Conservation (phyloP, 768 basidiomycete genomes). For the Tricholoma furcatifolium region DNA sequence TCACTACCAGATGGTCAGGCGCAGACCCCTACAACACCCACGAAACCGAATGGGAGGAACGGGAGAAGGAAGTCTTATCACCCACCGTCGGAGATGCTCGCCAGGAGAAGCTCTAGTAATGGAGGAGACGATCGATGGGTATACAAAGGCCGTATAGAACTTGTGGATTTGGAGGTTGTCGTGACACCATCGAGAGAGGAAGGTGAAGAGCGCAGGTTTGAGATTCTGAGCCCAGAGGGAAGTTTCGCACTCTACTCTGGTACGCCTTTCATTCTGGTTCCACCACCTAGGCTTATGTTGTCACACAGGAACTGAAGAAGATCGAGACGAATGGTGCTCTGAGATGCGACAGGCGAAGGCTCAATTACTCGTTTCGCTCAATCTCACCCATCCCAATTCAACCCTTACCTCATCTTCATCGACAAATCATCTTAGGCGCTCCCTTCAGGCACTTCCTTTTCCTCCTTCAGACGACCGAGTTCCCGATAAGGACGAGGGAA, state of each 20-base stretch:
- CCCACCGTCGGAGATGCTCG: conserved; percentile 29
- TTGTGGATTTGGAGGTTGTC: conserved; percentile 78
- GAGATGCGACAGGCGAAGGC: conserved; percentile 71
- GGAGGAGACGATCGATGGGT: conserved; percentile 70
- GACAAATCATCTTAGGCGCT: conserved; percentile 71
- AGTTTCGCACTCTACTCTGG: conserved; percentile 77
- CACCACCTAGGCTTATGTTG: not conserved
- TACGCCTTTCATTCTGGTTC: conserved; percentile 26
- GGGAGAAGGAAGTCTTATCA: conserved; percentile 22
- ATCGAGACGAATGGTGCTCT: conserved; percentile 64
- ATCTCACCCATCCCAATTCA: conserved; percentile 72
- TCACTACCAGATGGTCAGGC: not conserved
- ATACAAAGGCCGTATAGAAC: conserved; percentile 65
- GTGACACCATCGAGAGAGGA: conserved; percentile 44
- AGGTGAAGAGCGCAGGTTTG: conserved; percentile 59
- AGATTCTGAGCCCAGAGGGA: conserved; percentile 73
- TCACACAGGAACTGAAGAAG: conserved; percentile 46
- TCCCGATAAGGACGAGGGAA: conserved; percentile 13
- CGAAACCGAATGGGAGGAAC: conserved; percentile 11
- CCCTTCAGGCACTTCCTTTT: conserved; percentile 72
- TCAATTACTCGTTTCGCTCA: conserved; percentile 66
- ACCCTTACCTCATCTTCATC: conserved; percentile 79
- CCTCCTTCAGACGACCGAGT: conserved; percentile 51
- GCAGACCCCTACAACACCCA: conserved; percentile 20
- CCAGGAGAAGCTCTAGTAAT: conserved; percentile 31